Base-by-base conservation (phyloP, 345 rosid genomes). In the Mallotus nudiflorus region DNA sequence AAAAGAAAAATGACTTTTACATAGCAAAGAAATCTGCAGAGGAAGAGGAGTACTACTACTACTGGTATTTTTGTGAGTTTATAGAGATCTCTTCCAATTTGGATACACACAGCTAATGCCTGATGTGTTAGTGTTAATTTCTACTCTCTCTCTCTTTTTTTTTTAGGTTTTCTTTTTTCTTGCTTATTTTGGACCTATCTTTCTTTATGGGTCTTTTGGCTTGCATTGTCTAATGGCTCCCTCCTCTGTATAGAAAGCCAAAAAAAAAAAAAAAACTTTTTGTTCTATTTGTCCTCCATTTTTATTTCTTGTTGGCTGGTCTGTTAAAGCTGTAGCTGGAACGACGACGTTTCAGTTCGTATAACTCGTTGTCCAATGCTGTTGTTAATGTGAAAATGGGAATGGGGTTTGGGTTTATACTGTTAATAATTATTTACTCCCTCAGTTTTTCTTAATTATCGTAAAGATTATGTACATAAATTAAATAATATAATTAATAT, bases 221-320 rank as follows among this genome's bases (percentile, higher is more conserved):
- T 71, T 79, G 70, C 57, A 64, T 58, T 79, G 63, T 70, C 83
- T 76, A 74, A 73, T 71, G 66, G 84, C 82, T 82, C 79, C 87
- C 84, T 82, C 86, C 87, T 75, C 87, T 82, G 75, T 71, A 71
- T 15, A 62, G 42, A 62, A 71, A 71, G n/a, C n/a, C n/a, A 25
- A 9, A 39, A 40, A 52, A 19, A 27, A 42, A 46, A 7, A 46
- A 6, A 12, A 13, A 25, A 13, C 4, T 50, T 5, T 9, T 8
- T 40, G 7, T 19, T 62, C 19, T 24, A 0, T 5, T 18, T 13
- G 2, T 11, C 6, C 18, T 15, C 19, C 13, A 14, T 44, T 19
- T 15, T 4, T 6, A 33, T 33, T 33, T 33, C 37, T 33, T 33
- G n/a, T n/a, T n/a, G n/a, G n/a, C n/a, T n/a, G n/a, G n/a, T n/a